phyloP scores from a whole-genome alignment of 208 protist genomes.

The Blechomonas ayalai region DNA sequence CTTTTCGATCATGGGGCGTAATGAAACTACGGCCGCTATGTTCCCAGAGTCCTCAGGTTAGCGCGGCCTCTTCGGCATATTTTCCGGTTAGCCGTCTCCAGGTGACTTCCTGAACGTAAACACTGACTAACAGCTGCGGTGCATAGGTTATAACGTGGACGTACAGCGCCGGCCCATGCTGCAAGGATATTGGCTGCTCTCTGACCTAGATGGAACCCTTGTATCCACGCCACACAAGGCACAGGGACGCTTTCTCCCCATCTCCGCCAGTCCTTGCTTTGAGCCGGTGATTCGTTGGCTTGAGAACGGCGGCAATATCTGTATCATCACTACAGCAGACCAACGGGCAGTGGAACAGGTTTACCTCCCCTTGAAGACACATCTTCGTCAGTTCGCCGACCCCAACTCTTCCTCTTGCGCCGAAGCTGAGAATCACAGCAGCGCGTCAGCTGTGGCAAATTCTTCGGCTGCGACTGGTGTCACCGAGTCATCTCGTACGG shows the following conservation, averaged over 20 bases:
- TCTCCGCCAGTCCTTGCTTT: slow-evolving; percentile 57
- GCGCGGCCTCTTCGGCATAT: background rate
- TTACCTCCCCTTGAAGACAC: slow-evolving; percentile 40
- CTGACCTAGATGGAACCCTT: slow-evolving; percentile 79
- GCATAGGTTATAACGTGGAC: background rate
- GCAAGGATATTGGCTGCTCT: slow-evolving; percentile 56
- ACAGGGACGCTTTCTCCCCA: slow-evolving; percentile 53
- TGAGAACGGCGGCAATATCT: slow-evolving; percentile 61
- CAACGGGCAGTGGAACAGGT: slow-evolving; percentile 62
- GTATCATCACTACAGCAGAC: slow-evolving; percentile 78
- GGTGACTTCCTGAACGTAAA: no score
- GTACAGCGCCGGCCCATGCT: slow-evolving; percentile 25
- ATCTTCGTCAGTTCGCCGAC: slow-evolving; percentile 15
- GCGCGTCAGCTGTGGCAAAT: background rate
- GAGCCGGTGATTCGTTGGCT: slow-evolving; percentile 52
- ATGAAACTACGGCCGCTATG: no score
- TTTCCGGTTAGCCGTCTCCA: no score
- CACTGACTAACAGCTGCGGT: no score
- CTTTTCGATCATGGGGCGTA: no score
- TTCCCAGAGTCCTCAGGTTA: background rate
- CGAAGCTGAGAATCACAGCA: background rate
- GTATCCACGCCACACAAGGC: slow-evolving; percentile 83
- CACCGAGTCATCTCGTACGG: no score
- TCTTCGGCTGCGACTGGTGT: background rate
- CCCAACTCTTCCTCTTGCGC: background rate